phyloP scores from a whole-genome alignment of 176 grass and related monocot genomes.

The Hordeum vulgare region MorexV3_pseudomolecules_assembly NC_058524.1:92791904-92792403 shows the following conservation, averaged over 20 bases:
- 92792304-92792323: conserved; percentile 9
- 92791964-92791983: too few species aligned
- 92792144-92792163: neutral
- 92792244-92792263: conserved; percentile 96
- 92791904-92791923: too few species aligned
- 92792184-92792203: neutral
- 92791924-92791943: too few species aligned
- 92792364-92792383: neutral
- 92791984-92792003: neutral
- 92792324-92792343: conserved; percentile 2
- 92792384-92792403: neutral
- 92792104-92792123: neutral
- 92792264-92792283: conserved; percentile 91
- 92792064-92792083: neutral
- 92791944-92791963: too few species aligned
- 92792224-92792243: conserved; percentile 96
- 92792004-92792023: neutral
- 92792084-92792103: neutral
- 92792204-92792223: neutral
- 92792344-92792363: neutral
- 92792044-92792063: neutral
- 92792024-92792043: neutral
- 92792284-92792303: conserved; percentile 87
- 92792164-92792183: neutral
- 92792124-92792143: neutral